Conservation (phyloP, 768 basidiomycete species). For the Tephrocybe sp. region DNA sequence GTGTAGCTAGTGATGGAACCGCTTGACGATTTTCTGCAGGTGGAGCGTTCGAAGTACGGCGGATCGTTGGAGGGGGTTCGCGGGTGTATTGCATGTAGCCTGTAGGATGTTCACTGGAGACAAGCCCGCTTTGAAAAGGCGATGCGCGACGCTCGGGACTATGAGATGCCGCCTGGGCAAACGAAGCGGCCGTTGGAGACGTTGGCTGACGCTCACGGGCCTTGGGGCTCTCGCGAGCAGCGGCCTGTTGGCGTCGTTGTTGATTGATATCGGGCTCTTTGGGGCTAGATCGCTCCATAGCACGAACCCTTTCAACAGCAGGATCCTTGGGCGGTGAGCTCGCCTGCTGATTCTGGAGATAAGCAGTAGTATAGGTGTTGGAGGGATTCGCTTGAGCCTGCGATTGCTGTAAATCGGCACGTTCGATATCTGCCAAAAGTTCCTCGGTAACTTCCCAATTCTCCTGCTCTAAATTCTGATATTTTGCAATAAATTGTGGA, state of each 20-base stretch:
- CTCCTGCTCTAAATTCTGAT: slow-evolving; percentile 47
- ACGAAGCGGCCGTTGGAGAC: slow-evolving; percentile 33
- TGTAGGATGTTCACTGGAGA: slow-evolving; percentile 42
- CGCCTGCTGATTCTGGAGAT: slow-evolving; percentile 26
- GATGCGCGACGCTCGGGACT: slow-evolving; percentile 53
- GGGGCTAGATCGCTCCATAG: slow-evolving; percentile 51
- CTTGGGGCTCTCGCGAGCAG: slow-evolving; percentile 47
- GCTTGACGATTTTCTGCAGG: slow-evolving; percentile 27
- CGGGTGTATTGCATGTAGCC: slow-evolving; percentile 50
- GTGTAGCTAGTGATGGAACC: slow-evolving; percentile 38
- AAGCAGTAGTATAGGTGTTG: slow-evolving; percentile 27
- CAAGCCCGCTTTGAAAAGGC: slow-evolving; percentile 49
- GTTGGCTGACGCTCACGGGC: slow-evolving; percentile 42
- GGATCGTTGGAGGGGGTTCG: slow-evolving; percentile 36
- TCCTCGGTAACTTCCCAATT: slow-evolving; percentile 69
- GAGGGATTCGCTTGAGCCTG: slow-evolving; percentile 41
- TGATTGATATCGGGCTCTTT: slow-evolving; percentile 46
- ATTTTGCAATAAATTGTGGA: slow-evolving; percentile 55
- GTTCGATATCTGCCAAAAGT: slow-evolving; percentile 68
- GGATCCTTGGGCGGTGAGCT: slow-evolving; percentile 52
- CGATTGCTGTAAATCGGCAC: slow-evolving; percentile 61
- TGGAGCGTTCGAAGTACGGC: slow-evolving; percentile 25
- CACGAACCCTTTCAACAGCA: slow-evolving; percentile 53
- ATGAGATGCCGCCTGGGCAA: slow-evolving; percentile 39
- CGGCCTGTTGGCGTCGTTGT: slow-evolving; percentile 33